Base-by-base conservation (phyloP, 2,329 filamentous ascomycete species). In the Venturia nashicola region DNA sequence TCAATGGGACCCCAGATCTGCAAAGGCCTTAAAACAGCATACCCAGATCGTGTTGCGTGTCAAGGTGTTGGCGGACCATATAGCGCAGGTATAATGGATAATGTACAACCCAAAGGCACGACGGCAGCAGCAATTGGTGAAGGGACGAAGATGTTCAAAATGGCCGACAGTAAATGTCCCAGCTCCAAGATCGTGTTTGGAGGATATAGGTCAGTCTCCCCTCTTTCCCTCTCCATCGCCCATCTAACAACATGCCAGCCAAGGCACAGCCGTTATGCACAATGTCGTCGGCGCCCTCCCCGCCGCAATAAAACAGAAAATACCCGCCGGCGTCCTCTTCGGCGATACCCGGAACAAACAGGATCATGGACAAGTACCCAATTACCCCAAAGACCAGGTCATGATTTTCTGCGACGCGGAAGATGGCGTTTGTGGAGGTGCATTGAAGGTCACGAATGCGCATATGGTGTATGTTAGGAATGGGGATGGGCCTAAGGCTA, bases 361-460 rank as follows among this genome's bases (percentile, higher is more conserved):
- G 65, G 71, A 76, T 59, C 73, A 75, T 11, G 70, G 72, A 40
- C 74, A 77, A 66, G 72, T 79, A n/a, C 67, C 72, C 6, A 68
- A 70, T 34, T 78, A 77, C 68, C 73, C 74, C 34, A 68, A 71
- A 57, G 71, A 71, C 2, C 77, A 80, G 67, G 74, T 76, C 5
- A 76, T 79, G 68, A 78, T 80, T 23, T 77, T 79, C 46, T 84
- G 82, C 65, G 76, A 79, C 39, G 55, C 67, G 3, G 80, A 78
- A 0, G 82, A 84, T 66, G 72, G 77, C 7, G 81, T 84, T 11
- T 84, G 82, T 65, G 62, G 70, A 3, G 78, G 80, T 42, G 78
- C 77, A 0, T 68, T 76, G 23, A 72, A 66, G 0, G 68, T 74
- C 18, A 61, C 61, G 65, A 43, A 32, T 39, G 64, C 62, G 32